Conservation (phyloP, 257 asterid genomes). For the Nicotiana attenuata region DNA sequence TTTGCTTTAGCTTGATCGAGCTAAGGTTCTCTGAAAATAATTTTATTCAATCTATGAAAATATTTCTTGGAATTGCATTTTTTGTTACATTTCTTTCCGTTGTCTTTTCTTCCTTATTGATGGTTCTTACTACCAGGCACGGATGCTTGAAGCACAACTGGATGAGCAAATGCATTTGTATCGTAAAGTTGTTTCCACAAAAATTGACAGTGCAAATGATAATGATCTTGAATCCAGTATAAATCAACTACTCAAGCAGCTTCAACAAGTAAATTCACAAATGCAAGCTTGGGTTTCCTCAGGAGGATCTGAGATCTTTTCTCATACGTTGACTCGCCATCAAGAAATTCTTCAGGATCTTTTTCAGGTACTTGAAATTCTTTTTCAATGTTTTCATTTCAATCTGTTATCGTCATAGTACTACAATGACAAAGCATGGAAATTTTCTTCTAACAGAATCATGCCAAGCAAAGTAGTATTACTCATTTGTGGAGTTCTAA, state of each 20-base stretch:
- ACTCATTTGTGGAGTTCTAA: background rate
- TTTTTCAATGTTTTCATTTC: background rate
- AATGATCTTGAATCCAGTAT: conserved; percentile 72
- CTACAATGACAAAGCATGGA: background rate
- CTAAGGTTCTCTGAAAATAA: background rate
- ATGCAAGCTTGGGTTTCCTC: conserved; percentile 98
- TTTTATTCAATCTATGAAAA: background rate
- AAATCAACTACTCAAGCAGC: conserved; percentile 75
- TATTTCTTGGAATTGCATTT: background rate
- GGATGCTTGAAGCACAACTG: conserved; percentile 83
- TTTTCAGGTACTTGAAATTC: conserved; percentile 47
- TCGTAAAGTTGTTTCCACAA: conserved; percentile 67
- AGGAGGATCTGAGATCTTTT: conserved; percentile 87
- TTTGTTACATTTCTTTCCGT: background rate
- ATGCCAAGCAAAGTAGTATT: background rate
- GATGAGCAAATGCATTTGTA: conserved; percentile 91
- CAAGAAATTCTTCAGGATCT: conserved; percentile 95
- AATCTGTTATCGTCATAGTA: background rate
- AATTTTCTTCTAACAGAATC: background rate
- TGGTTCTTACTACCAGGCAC: conserved; percentile 44
- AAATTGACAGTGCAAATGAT: conserved; percentile 49
- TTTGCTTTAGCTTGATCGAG: background rate
- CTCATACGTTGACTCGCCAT: conserved; percentile 92
- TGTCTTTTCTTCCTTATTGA: background rate
- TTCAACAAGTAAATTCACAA: conserved; percentile 70